Percentiles rank a stretch among this genome's conserved stretches.
phyloP scores from a whole-genome alignment of 305 asterid species.

The Fraxinus velutina region DNA sequence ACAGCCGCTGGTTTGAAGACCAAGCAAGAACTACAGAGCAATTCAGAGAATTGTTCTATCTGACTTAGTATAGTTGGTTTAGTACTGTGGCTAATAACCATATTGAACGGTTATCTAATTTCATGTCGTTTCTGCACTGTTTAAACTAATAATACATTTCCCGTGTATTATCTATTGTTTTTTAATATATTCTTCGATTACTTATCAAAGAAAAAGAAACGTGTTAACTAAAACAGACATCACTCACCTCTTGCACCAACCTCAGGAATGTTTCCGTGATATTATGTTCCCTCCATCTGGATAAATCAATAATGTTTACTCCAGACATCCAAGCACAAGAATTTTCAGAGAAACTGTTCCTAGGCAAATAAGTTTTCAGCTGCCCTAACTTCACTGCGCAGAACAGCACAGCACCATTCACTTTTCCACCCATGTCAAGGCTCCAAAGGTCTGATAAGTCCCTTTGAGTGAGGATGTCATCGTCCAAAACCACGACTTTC shows the following conservation, averaged over 20 bases:
- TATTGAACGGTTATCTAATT: too few species aligned
- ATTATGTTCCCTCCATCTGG: slow-evolving; percentile 68
- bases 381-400: slow-evolving; percentile 68
- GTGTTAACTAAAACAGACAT: slow-evolving; percentile 10
- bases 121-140: too few species aligned
- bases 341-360: slow-evolving; percentile 44
- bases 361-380: slow-evolving; percentile 53
- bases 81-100: too few species aligned
- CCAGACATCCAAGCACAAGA: slow-evolving; percentile 96
- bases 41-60: too few species aligned
- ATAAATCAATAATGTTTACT: slow-evolving; percentile 68
- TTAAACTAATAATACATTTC: too few species aligned
- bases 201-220: slow-evolving; percentile 3
- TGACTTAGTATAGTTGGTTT: too few species aligned
- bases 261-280: slow-evolving; percentile 59
- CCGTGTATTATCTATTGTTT: too few species aligned
- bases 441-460: slow-evolving; percentile 90
- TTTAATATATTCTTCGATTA: too few species aligned
- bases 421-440: slow-evolving; percentile 83
- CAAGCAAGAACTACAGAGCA: too few species aligned
- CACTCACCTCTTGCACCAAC: slow-evolving; percentile 75
- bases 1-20: too few species aligned
- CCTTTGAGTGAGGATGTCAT: slow-evolving; percentile 82
- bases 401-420: slow-evolving; percentile 72
- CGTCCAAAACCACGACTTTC: slow-evolving; percentile 84